These are phyloP conservation scores for Colletotrichum cuscutae DNA, from an alignment of 2,329 filamentous ascomycete genomes.

Conservation along the genomic window DNA sequence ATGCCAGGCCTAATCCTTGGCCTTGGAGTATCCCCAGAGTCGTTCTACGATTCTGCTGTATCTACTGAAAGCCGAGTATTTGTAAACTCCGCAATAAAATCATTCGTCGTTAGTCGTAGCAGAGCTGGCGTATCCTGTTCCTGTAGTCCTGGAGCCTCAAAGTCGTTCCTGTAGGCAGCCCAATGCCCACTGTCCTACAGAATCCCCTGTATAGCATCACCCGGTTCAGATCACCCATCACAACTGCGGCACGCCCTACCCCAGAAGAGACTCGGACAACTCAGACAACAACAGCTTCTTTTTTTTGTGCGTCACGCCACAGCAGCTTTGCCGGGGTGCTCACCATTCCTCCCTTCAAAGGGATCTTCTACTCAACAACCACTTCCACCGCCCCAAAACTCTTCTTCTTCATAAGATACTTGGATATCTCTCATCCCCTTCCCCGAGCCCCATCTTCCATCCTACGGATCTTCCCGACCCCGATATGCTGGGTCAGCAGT, in stretches of 20 bases:
- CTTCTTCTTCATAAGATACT: conserved; percentile 33
- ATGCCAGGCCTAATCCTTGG: neutral
- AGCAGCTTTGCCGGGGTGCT: conserved; percentile 34
- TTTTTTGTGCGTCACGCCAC: conserved; percentile 36
- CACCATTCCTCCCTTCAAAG: conserved; percentile 33
- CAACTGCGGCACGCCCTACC: conserved; percentile 26
- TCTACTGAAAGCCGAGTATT: neutral
- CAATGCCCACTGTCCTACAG: neutral
- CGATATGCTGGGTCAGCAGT: neutral
- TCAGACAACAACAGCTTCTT: conserved; percentile 31
- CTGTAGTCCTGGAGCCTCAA: neutral
- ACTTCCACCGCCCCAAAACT: conserved; percentile 37
- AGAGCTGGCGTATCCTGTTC: neutral
- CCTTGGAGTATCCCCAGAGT: neutral
- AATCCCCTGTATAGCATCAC: neutral
- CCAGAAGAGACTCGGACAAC: conserved; percentile 20
- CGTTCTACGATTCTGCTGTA: neutral
- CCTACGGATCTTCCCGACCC: conserved; percentile 18
- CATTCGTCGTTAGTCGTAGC: neutral
- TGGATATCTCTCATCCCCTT: conserved; percentile 32
- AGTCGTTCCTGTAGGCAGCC: neutral
- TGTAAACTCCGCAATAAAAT: neutral
- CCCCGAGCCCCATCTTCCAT: conserved; percentile 19
- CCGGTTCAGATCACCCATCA: conserved; percentile 31
- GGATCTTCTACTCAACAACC: conserved; percentile 37